Evolutionary conservation across 768 basidiomycete species (phyloP).

Genomic region (Mrakia blollopis): DNA sequence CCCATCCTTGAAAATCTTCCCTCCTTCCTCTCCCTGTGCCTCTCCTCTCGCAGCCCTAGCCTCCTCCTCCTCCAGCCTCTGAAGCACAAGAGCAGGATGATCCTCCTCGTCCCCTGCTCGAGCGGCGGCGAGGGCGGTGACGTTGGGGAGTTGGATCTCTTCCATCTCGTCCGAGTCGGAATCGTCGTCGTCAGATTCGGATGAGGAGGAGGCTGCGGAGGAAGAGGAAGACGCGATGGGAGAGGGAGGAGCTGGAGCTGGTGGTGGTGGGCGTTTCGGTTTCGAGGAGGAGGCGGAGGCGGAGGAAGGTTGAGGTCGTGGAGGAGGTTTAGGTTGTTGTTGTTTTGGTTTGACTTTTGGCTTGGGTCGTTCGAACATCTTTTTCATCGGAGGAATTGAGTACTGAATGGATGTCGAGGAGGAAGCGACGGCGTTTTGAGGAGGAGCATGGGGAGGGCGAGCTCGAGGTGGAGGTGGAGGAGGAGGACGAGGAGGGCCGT

Average conservation of each 20-base stretch:
- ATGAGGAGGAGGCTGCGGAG: neutral
- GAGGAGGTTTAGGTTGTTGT: neutral
- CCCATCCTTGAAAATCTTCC: slow-evolving; percentile 24
- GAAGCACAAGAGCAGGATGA: slow-evolving; percentile 26
- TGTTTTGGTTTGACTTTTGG: neutral
- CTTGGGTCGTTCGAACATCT: slow-evolving; percentile 5
- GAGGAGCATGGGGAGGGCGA: neutral
- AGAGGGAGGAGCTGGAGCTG: neutral
- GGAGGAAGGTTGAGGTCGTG: neutral
- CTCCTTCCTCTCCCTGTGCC: neutral
- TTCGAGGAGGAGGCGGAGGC: neutral
- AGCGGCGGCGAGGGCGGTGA: neutral
- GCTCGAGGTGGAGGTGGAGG: slow-evolving; percentile 6
- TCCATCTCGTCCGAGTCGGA: slow-evolving; percentile 25
- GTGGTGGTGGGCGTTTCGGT: neutral
- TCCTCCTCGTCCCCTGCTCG: slow-evolving; percentile 25
- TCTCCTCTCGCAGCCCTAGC: neutral
- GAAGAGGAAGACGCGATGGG: neutral
- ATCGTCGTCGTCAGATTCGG: slow-evolving; percentile 9
- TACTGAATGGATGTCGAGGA: neutral
- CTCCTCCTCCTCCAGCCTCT: slow-evolving; percentile 11
- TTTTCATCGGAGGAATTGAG: slow-evolving; percentile 6
- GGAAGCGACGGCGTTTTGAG: slow-evolving; percentile 6
- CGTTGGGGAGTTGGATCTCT: slow-evolving; percentile 10
- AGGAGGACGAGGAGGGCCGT: slow-evolving; percentile 5